phyloP scores from a whole-genome alignment of 2,329 filamentous ascomycete species.

The Paraphoma chrysanthemicola region DNA sequence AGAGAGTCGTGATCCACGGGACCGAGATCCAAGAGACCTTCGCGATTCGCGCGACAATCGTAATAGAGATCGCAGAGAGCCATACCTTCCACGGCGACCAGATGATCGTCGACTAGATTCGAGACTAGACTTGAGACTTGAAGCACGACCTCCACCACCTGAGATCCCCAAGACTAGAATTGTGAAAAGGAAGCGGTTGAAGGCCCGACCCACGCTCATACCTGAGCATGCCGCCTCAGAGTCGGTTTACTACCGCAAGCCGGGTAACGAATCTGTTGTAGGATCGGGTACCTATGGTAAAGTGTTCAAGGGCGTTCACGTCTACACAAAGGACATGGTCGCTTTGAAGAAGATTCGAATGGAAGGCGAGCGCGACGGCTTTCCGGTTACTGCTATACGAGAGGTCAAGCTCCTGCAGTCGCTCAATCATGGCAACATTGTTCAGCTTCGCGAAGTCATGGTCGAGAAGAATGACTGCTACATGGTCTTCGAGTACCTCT shows the following conservation, averaged over 20 bases:
- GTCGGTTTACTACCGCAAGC: constrained; percentile 93
- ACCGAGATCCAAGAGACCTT: constrained; percentile 26
- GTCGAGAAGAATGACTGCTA: constrained; percentile 98
- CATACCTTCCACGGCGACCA: constrained; percentile 34
- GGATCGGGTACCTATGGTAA: constrained; percentile 96
- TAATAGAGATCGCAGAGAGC: constrained; percentile 38
- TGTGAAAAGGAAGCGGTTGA: constrained; percentile 72
- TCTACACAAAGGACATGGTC: constrained; percentile 85
- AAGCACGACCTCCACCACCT: constrained; percentile 47
- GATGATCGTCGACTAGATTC: constrained; percentile 17
- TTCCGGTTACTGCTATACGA: constrained; percentile 87
- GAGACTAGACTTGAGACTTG: constrained; percentile 46
- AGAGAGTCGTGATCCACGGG: constrained; percentile 24
- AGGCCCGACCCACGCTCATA: constrained; percentile 73
- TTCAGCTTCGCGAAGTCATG: constrained; percentile 90
- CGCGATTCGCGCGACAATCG: constrained; percentile 28
- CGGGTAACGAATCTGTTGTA: constrained; percentile 95
- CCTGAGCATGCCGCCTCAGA: constrained; percentile 78
- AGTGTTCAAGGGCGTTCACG: constrained; percentile 91
- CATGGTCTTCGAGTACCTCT: constrained; percentile 99
- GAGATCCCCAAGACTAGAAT: constrained; percentile 59
- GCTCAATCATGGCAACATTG: constrained; percentile 80
- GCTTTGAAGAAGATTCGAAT: constrained; percentile 91
- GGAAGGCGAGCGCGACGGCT: constrained; percentile 90
- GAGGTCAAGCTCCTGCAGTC: constrained; percentile 94